Conservation (phyloP, 2,329 filamentous ascomycete genomes). For the Pestalotiopsis fici region DNA sequence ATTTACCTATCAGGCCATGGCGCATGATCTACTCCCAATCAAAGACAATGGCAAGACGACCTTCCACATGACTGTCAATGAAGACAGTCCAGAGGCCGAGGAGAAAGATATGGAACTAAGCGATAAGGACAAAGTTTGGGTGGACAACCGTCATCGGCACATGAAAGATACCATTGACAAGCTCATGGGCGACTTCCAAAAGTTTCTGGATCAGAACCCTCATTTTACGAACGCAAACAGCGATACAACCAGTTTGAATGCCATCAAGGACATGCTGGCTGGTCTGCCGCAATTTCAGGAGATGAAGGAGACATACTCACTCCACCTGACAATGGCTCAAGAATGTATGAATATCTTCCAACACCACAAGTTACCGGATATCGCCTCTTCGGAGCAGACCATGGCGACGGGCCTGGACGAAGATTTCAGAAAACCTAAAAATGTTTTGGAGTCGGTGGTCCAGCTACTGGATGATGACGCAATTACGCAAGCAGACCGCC, state of each 20-base stretch:
- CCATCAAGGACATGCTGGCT: slow-evolving; percentile 96
- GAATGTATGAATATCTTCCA: slow-evolving; percentile 96
- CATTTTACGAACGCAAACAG: slow-evolving; percentile 80
- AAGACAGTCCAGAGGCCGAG: slow-evolving; percentile 69
- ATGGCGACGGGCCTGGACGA: slow-evolving; percentile 92
- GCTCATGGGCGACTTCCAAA: slow-evolving; percentile 88
- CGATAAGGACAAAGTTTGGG: slow-evolving; percentile 93
- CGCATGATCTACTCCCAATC: slow-evolving; percentile 87
- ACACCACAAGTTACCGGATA: slow-evolving; percentile 78
- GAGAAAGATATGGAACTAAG: slow-evolving; percentile 89
- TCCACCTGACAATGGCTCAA: slow-evolving; percentile 95
- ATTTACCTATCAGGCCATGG: slow-evolving; percentile 99
- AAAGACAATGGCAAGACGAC: slow-evolving; percentile 86
- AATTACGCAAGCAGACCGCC: slow-evolving; percentile 70
- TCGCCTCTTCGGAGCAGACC: slow-evolving; percentile 87
- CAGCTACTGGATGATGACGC: slow-evolving; percentile 85
- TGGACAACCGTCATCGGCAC: slow-evolving; percentile 89
- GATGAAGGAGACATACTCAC: slow-evolving; percentile 91
- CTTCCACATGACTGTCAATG: slow-evolving; percentile 78
- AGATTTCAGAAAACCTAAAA: slow-evolving; percentile 88
- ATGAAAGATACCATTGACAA: slow-evolving; percentile 99
- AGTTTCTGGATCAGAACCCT: slow-evolving; percentile 86
- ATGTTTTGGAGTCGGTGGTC: slow-evolving; percentile 81
- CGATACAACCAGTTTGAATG: slow-evolving; percentile 76
- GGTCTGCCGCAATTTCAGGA: slow-evolving; percentile 93